phyloP scores from a whole-genome alignment of 1,284 basidiomycete species.

The Moesziomyces antarcticus region DNA sequence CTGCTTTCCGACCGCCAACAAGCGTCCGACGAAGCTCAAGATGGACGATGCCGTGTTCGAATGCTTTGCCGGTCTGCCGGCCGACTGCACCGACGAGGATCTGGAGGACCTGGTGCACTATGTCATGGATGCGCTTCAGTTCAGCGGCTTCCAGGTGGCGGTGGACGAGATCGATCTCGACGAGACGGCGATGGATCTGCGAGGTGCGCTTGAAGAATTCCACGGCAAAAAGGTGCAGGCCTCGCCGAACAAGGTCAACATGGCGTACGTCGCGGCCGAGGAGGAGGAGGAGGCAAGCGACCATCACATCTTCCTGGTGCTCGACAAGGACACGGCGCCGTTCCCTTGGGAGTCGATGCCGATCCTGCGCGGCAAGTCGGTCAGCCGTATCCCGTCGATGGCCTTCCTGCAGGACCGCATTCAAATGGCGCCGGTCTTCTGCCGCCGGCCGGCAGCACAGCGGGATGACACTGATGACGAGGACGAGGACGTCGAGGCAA shows the following conservation, averaged over 20 bases:
- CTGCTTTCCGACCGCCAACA: constrained; percentile 70
- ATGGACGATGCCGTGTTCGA: constrained; percentile 80
- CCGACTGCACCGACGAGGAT: constrained; percentile 85
- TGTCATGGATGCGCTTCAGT: constrained; percentile 90
- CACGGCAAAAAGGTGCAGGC: constrained; percentile 35
- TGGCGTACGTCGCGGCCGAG: constrained; percentile 27
- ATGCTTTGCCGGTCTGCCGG: constrained; percentile 84
- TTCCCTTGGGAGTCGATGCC: constrained; percentile 98
- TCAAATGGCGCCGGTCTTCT: constrained; percentile 43
- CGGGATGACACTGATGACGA: background rate
- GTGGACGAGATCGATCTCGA: constrained; percentile 92
- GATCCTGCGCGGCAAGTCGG: constrained; percentile 80
- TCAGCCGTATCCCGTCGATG: constrained; percentile 89
- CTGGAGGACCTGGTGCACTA: constrained; percentile 95
- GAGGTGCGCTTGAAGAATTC: constrained; percentile 57
- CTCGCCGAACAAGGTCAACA: constrained; percentile 35
- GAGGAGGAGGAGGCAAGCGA: constrained; percentile 71
- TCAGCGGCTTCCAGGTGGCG: constrained; percentile 87
- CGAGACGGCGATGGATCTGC: constrained; percentile 73
- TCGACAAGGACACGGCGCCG: constrained; percentile 89
- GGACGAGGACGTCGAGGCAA: constrained; percentile 22
- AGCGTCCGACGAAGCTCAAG: constrained; percentile 70
- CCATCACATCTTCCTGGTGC: constrained; percentile 86
- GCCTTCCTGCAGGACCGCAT: constrained; percentile 85
- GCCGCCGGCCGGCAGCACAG: constrained; percentile 3